A percentile compares a stretch with the other conserved stretches of the same genome.
Conservation (phyloP, 495 filamentous ascomycete genomes). For the Aspergillus heteromorphus region DNA sequence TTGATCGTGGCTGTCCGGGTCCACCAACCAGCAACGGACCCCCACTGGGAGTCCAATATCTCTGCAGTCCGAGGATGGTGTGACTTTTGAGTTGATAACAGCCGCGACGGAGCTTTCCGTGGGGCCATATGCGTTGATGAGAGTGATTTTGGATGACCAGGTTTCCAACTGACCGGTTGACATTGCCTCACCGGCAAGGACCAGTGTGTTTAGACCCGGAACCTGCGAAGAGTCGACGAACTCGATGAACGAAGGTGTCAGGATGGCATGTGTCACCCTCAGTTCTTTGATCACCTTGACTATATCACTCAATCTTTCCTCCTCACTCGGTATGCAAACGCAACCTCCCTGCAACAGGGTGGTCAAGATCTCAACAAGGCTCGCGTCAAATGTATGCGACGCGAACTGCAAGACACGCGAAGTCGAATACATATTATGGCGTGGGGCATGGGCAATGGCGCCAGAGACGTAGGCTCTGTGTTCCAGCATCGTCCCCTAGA, state of each 20-base stretch:
- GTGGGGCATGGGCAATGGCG: conserved; percentile 40
- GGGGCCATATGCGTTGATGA: conserved; percentile 60
- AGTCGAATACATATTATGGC: conserved; percentile 21
- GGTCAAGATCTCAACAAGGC: conserved; percentile 37
- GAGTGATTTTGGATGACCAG: conserved; percentile 47
- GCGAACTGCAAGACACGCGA: conserved; percentile 46
- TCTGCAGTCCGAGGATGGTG: conserved; percentile 29
- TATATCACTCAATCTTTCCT: conserved; percentile 46
- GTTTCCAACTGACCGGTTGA: conserved; percentile 42
- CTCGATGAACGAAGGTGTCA: conserved; percentile 51
- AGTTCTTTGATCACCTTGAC: conserved; percentile 40
- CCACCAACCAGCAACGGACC: conserved; percentile 40
- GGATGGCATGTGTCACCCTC: conserved; percentile 36
- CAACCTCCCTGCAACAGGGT: conserved; percentile 40
- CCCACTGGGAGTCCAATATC: conserved; percentile 44
- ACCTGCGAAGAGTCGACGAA: conserved; percentile 41
- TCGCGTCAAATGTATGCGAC: conserved; percentile 50
- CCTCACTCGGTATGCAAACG: conserved; percentile 47
- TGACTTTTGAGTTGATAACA: conserved; percentile 33
- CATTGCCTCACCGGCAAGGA: conserved; percentile 53
- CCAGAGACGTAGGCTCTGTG: conserved; percentile 41
- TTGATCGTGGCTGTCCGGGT: conserved; percentile 19
- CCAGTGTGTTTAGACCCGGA: conserved; percentile 39
- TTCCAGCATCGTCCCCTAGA: conserved; percentile 43
- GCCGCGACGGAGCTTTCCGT: conserved; percentile 40